Base-by-base conservation (phyloP, 257 asterid genomes). In the Nicotiana tomentosiformis region DNA sequence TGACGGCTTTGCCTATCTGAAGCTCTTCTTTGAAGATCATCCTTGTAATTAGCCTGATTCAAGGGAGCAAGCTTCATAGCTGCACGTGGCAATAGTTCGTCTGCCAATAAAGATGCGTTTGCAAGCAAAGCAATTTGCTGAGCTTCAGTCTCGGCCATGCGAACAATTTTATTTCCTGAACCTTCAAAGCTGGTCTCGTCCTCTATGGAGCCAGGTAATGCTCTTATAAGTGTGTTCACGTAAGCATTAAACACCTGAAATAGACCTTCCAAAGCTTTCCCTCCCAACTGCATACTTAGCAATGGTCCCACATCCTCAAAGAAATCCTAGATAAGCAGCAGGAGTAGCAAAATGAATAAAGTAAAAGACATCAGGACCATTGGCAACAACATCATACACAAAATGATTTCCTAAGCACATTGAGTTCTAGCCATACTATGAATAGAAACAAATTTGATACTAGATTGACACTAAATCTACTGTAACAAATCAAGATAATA, bases 101-200 rank as follows among this genome's bases (percentile, higher is more conserved):
- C 99, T 7, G 98, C 93, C 10, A 96, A 92, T 87, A 96, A 88
- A 85, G 97, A 94, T 82, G 98, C 99, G 91, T 94, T 96, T 78
- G 99, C 99, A 83, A 96, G 98, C 91, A 96, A 91, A 77, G 99
- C 98, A 90, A 96, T 86, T 83, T 96, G 99, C 85, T 96, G 98
- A 81, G 94, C 91, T 87, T 94, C 99, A 60, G 98, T 94, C 88
- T 94, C 99, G 46, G 99, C 99, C 90, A 94, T 90, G 61, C 97
- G 93, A 82, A 93, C 98, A 80, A 93, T 94, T 90, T 96, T 96
- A 89, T 87, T 93, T 74, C 89, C 93, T 15, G 97, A 90, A 82
- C 91, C 97, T 86, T 96, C 97, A 77, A 89, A 90, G 84, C 82
- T 82, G 68, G 92, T 91, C 82, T 96, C 98, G 81, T 96, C 99